Evolutionary conservation across 2,329 filamentous ascomycete genomes (phyloP), one percentile per base, ranked within the genome.

Genomic region (Ampelomyces quisqualis): DNA sequence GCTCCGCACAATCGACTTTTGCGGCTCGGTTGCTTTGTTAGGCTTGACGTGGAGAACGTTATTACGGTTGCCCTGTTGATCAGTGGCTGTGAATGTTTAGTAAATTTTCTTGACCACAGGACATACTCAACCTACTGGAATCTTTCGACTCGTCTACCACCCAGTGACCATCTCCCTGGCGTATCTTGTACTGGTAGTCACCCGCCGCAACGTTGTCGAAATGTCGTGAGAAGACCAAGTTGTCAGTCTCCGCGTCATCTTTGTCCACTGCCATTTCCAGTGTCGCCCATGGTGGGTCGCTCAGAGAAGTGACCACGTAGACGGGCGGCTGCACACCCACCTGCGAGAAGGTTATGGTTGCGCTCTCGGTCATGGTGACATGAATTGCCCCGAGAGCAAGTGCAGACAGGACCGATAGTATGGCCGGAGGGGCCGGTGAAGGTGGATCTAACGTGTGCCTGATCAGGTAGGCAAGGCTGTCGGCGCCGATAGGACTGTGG

Each of bases 111-210:
- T 29, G 10, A 14, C 15, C 19, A 34, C 17, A 20, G 28, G 13
- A n/a, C 5, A n/a, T 20, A 29, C 10, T 20, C 8, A n/a, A 48
- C 74, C 51, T 72, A 86, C 84, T 75, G 39, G 74, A 81, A 10
- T 80, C 77, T 38, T 76, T 73, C 30, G 71, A 72, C 43, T 87
- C 81, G 53, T 89, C 80, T 31, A 87, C 65, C 17, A 82, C 73
- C 80, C 82, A 86, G 49, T 86, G 78, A 33, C 79, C 80, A 14
- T 74, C 64, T 7, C 84, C 85, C 23, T 86, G 71, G 20, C 84
- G 78, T 53, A 90, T 85, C 67, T 88, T 90, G 75, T 89, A 90
- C 57, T 86, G 81, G 51, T 88, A 80, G 42, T 80, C 76, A 32
- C 78, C 75, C 15, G 77, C 78, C 15, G 77, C 71, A 13, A 79